Evolutionary conservation across 1,139 yeast genomes (phyloP).

Genomic region (Scheffersomyces titani): DNA sequence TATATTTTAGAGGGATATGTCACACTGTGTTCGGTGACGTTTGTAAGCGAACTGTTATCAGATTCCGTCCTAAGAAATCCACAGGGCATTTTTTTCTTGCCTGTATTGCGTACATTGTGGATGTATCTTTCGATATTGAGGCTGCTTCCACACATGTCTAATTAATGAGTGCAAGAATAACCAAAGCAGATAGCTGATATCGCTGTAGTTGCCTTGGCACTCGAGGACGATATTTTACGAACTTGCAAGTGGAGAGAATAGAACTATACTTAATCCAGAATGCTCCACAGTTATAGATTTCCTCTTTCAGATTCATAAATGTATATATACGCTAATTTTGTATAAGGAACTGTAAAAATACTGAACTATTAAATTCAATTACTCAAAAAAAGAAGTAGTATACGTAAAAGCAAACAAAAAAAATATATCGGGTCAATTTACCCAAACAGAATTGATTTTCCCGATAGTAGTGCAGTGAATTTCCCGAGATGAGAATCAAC

Average conservation of each 20-base stretch:
- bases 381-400: neutral
- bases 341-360: neutral
- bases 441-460: neutral
- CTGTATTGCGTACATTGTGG: neutral
- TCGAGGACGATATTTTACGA: neutral
- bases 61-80: neutral
- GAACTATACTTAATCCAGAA: neutral
- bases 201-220: neutral
- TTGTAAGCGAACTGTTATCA: neutral
- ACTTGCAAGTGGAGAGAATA: neutral
- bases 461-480: neutral
- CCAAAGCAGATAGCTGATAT: neutral
- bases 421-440: neutral
- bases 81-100: neutral
- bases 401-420: neutral
- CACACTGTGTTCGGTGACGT: too few relatives aligned
- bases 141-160: neutral
- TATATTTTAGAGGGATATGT: too few relatives aligned
- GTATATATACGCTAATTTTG: neutral
- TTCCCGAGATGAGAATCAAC: neutral
- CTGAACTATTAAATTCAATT: neutral
- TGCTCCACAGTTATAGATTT: neutral
- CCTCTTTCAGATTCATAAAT: neutral
- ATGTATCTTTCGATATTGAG: neutral
- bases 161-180: neutral